Base-by-base conservation (phyloP, 306 rosid genomes). In the Notholithocarpus densiflorus region DNA sequence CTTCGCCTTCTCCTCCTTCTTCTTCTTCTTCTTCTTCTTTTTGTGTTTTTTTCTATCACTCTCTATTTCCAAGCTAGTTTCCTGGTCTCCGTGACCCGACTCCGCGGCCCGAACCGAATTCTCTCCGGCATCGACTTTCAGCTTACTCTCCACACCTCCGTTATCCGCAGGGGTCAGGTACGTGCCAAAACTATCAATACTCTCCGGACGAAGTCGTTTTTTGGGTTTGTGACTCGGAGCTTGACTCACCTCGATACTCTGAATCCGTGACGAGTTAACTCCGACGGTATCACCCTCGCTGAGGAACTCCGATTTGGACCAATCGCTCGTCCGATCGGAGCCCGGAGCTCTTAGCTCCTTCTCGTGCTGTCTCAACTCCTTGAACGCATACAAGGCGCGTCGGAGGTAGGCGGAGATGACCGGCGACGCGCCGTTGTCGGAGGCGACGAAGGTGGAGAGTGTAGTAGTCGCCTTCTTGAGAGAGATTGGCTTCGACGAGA, bases 351-450 rank as follows among this genome's bases (percentile, higher is more conserved):
- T 79, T 43, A 84, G 77, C 52, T 82, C 88, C 71, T 66, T 81
- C 60, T 87, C 85, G 6, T 82, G 85, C 83, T 80, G 88, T 48
- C 83, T 83, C 60, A 84, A 71, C 85, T 88, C 91, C 80, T 88
- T 76, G 84, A 88, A 85, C 7, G 91, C 80, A 37, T 64, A 72
- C 29, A 86, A 32, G 70, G 89, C 43, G 72, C 91, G 91, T n/a
- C 89, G 73, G 43, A 85, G 86, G 79, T 82, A 88, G 4, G 83
- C 85, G 19, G 71, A 54, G 5, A 79, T 43, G 5, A 82, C 87
- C 29, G 65, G 79, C 1, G 87, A 68, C 62, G 86, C 81, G 14
- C 86, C 91, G 21, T 75, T 87, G 0, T 87, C 85, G 17, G 80
- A 43, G 71, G 87, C 54, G 23, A 72, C 75, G 11, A 83, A 86